Evolutionary conservation across 2,329 filamentous ascomycete genomes (phyloP).

Genomic region (Verticillium albo-atrum): DNA sequence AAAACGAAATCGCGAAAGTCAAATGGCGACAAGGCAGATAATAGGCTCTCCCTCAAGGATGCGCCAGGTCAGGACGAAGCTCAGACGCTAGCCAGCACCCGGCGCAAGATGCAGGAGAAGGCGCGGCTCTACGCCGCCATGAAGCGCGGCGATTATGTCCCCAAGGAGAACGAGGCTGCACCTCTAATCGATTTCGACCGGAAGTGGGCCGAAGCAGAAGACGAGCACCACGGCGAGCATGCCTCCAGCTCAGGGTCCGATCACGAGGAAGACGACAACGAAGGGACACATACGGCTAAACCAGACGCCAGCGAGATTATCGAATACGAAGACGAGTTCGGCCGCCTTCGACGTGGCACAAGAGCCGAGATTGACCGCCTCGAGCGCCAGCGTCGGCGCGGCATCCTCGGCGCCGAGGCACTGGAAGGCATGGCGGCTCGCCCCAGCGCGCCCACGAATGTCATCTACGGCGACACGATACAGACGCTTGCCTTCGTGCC

Average conservation of each 20-base stretch:
- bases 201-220: slow-evolving; percentile 81
- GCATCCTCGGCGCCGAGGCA: slow-evolving; percentile 52
- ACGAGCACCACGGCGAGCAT: slow-evolving; percentile 42
- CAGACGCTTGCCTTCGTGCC: slow-evolving; percentile 81
- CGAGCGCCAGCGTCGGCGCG: slow-evolving; percentile 50
- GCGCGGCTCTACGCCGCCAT: slow-evolving; percentile 82
- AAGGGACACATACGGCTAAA: slow-evolving; percentile 19
- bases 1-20: slow-evolving; percentile 50
- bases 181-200: slow-evolving; percentile 88
- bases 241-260: slow-evolving; percentile 44
- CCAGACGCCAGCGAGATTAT: slow-evolving; percentile 57
- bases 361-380: slow-evolving; percentile 62
- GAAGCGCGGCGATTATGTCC: slow-evolving; percentile 82
- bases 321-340: slow-evolving; percentile 90
- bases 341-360: slow-evolving; percentile 72
- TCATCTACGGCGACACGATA: slow-evolving; percentile 84
- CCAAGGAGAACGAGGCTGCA: slow-evolving; percentile 58
- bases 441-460: slow-evolving; percentile 58
- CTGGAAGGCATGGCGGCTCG: slow-evolving; percentile 66
- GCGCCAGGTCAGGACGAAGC: slow-evolving; percentile 57
- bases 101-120: slow-evolving; percentile 85
- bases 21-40: slow-evolving; percentile 18
- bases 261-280: slow-evolving; percentile 30
- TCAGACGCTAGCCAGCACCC: slow-evolving; percentile 64
- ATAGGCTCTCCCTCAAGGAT: slow-evolving; percentile 47